These are phyloP conservation scores for Termitomyces titanicus DNA, from an alignment of 768 basidiomycete genomes.

Conservation along the genomic window DNA sequence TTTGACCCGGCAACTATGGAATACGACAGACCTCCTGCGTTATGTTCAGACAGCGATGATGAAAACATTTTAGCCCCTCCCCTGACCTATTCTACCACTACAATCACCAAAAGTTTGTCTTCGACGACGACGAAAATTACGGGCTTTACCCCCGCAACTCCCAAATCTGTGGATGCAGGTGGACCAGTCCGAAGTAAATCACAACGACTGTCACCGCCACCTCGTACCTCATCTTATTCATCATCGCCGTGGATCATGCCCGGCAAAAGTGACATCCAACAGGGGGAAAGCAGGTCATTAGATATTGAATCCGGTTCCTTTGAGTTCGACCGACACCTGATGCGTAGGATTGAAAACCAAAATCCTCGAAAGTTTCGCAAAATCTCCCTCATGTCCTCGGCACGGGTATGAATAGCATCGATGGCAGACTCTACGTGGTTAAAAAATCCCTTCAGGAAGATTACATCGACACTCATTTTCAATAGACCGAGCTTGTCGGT, in stretches of 20 bases:
- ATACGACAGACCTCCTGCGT: neutral
- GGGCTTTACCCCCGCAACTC: conserved; percentile 31
- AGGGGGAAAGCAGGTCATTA: conserved; percentile 29
- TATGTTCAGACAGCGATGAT: conserved; percentile 2
- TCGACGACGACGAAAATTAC: conserved; percentile 29
- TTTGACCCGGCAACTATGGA: conserved; percentile 4
- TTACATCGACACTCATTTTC: neutral
- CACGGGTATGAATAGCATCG: conserved; percentile 6
- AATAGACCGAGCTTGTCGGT: conserved; percentile 10
- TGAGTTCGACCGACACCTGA: conserved; percentile 38
- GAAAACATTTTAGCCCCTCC: conserved; percentile 3
- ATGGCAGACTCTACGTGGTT: neutral
- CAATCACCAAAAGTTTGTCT: conserved; percentile 9
- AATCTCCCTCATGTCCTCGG: conserved; percentile 12
- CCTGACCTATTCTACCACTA: conserved; percentile 4
- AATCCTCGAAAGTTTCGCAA: conserved; percentile 24
- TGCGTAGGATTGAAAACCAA: conserved; percentile 37
- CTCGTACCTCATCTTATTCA: conserved; percentile 30
- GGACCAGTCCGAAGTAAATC: conserved; percentile 16
- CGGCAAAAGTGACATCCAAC: conserved; percentile 25
- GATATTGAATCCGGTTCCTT: conserved; percentile 29
- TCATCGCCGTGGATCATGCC: conserved; percentile 35
- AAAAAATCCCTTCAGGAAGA: neutral
- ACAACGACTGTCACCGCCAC: conserved; percentile 27
- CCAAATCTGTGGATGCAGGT: conserved; percentile 9